Percentiles rank a stretch among this genome's conserved stretches.
Conservation (phyloP, 2,329 filamentous ascomycete species). For the Leptodontidium sp. region DNA sequence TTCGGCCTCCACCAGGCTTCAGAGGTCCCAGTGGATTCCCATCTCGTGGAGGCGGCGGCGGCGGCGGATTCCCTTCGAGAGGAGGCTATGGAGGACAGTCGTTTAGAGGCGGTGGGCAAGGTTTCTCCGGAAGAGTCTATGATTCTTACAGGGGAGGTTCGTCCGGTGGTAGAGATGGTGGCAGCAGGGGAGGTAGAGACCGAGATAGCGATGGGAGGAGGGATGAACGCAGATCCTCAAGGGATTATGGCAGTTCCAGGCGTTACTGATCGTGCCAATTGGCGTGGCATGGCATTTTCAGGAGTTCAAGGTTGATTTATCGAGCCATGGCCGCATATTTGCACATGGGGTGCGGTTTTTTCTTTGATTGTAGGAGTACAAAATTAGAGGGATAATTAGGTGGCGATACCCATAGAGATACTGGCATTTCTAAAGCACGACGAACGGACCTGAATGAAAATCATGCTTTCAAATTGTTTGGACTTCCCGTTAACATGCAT, state of each 20-base stretch:
- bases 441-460: not conserved
- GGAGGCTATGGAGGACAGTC: constrained; percentile 23
- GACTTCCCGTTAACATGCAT: not conserved
- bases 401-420: constrained; percentile 29
- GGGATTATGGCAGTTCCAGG: constrained; percentile 18
- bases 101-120: constrained; percentile 29
- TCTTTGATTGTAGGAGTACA: constrained; percentile 25
- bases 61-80: constrained; percentile 15
- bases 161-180: constrained; percentile 1
- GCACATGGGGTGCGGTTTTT: not conserved
- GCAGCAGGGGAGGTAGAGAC: constrained; percentile 7
- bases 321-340: not conserved
- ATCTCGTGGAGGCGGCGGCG: constrained; percentile 16
- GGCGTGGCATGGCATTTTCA: constrained; percentile 13
- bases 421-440: not conserved
- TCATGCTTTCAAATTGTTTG: not conserved
- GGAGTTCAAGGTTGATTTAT: constrained; percentile 20
- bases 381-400: constrained; percentile 17
- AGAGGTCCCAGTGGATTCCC: constrained; percentile 38
- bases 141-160: constrained; percentile 18
- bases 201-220: constrained; percentile 16
- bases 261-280: not conserved
- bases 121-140: not conserved
- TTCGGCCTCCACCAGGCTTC: constrained; percentile 61
- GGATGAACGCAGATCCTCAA: constrained; percentile 12